These are phyloP conservation scores for Cytospora chrysosperma DNA, from an alignment of 2,329 filamentous ascomycete genomes.

Conservation along the genomic window DNA sequence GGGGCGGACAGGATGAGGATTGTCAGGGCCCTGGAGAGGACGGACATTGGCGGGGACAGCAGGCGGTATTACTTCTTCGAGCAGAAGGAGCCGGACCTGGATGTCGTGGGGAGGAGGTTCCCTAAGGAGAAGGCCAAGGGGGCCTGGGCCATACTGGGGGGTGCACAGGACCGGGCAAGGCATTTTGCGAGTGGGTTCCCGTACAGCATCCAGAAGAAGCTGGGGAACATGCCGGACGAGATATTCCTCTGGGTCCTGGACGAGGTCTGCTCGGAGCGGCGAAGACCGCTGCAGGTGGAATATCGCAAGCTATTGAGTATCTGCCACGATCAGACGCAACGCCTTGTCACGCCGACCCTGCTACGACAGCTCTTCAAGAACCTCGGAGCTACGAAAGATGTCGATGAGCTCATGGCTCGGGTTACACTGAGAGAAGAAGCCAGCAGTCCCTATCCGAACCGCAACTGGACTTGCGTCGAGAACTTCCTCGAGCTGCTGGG, in stretches of 20 bases:
- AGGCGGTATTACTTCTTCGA: slow-evolving; percentile 53
- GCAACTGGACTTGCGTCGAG: slow-evolving; percentile 47
- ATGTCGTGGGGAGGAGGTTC: slow-evolving; percentile 34
- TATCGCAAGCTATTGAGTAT: slow-evolving; percentile 57
- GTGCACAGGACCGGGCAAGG: slow-evolving; percentile 53
- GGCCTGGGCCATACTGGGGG: slow-evolving; percentile 49
- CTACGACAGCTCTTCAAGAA: slow-evolving; percentile 55
- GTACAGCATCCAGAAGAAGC: slow-evolving; percentile 49
- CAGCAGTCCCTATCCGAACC: slow-evolving; percentile 29
- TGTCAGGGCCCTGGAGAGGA: slow-evolving; percentile 49
- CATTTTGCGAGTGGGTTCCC: slow-evolving; percentile 63
- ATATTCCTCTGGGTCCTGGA: slow-evolving; percentile 66
- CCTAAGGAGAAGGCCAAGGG: slow-evolving; percentile 39
- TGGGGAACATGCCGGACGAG: slow-evolving; percentile 56
- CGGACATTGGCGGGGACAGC: slow-evolving; percentile 39
- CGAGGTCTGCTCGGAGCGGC: slow-evolving; percentile 56
- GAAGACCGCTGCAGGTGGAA: slow-evolving; percentile 55
- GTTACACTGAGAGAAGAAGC: slow-evolving; percentile 25
- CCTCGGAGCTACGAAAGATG: slow-evolving; percentile 55
- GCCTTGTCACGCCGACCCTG: slow-evolving; percentile 45
- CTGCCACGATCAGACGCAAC: slow-evolving; percentile 43
- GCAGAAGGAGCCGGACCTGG: slow-evolving; percentile 30
- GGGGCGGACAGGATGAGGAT: slow-evolving; percentile 40
- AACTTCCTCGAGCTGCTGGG: slow-evolving; percentile 45
- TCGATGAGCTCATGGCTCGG: slow-evolving; percentile 33